A percentile compares a stretch with the other conserved stretches of the same genome.
phyloP scores from a whole-genome alignment of 2,329 filamentous ascomycete species.

The Phialophora verrucosa region DNA sequence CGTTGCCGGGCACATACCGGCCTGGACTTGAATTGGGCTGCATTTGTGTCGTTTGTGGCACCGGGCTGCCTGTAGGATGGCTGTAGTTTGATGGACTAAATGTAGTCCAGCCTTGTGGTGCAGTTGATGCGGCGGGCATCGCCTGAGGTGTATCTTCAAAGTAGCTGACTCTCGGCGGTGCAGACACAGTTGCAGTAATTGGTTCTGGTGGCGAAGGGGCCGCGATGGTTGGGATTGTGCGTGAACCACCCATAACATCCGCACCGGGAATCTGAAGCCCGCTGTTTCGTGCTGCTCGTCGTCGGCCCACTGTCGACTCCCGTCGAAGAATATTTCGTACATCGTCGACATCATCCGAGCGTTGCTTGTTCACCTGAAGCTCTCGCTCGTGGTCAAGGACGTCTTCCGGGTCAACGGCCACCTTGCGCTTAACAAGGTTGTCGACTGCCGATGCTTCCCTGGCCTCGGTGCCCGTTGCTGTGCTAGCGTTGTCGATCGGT shows the following conservation, averaged over 20 bases:
- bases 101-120: constrained; percentile 22
- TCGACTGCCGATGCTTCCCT: constrained; percentile 35
- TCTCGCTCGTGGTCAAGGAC: constrained; percentile 31
- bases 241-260: constrained; percentile 20
- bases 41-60: constrained; percentile 19
- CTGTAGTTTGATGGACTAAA: constrained; percentile 27
- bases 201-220: constrained; percentile 33
- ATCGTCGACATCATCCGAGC: constrained; percentile 38
- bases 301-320: constrained; percentile 49
- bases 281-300: constrained; percentile 40
- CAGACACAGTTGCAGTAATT: constrained; percentile 12
- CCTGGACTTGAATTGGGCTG: constrained; percentile 17
- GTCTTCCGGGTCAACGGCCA: constrained; percentile 33
- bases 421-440: constrained; percentile 29
- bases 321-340: constrained; percentile 43
- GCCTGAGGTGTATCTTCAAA: constrained; percentile 34
- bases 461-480: constrained; percentile 22
- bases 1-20: constrained; percentile 37
- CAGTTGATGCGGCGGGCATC: constrained; percentile 14
- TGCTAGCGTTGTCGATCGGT: constrained; percentile 10
- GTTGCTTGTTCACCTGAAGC: constrained; percentile 32
- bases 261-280: constrained; percentile 23
- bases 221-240: constrained; percentile 34
- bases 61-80: constrained; percentile 4
- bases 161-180: constrained; percentile 31